Conservation (phyloP, 2,329 filamentous ascomycete species). For the Polytolypa hystricis region DNA sequence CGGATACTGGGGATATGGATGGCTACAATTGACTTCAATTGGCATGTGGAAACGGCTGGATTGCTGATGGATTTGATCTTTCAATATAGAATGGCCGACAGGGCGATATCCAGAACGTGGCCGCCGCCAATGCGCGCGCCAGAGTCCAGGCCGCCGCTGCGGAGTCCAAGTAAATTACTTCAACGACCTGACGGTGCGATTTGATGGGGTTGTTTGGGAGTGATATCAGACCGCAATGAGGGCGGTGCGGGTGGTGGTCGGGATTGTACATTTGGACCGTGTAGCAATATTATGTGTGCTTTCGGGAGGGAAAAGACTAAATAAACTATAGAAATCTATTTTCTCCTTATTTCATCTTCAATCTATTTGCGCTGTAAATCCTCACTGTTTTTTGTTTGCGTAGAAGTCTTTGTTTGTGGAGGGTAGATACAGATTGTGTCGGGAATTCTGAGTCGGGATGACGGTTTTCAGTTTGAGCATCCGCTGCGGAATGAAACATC, state of each 20-base stretch:
- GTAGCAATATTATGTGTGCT: too few species aligned
- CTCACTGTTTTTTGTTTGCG: too few species aligned
- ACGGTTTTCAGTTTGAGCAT: background rate
- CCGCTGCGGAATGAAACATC: too few species aligned
- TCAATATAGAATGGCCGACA: constrained; percentile 81
- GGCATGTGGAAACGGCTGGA: constrained; percentile 4
- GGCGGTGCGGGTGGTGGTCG: constrained; percentile 12
- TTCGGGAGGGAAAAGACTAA: too few species aligned
- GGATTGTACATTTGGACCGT: too few species aligned
- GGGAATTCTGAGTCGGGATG: background rate
- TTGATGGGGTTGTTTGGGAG: background rate
- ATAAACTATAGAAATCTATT: too few species aligned
- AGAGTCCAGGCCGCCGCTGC: constrained; percentile 34
- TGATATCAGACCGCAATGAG: constrained; percentile 13
- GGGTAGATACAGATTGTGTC: too few species aligned
- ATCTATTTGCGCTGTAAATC: too few species aligned
- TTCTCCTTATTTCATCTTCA: too few species aligned
- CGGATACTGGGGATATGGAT: background rate
- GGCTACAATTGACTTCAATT: constrained; percentile 2
- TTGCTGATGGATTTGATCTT: constrained; percentile 5
- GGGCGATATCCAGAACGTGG: constrained; percentile 68
- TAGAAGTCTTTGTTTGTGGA: too few species aligned
- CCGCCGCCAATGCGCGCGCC: constrained; percentile 39
- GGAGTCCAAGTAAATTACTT: constrained; percentile 30
- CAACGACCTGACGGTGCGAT: constrained; percentile 13